Evolutionary conservation across 345 rosid species (phyloP).

Genomic region (Atalantia buxifolia): DNA sequence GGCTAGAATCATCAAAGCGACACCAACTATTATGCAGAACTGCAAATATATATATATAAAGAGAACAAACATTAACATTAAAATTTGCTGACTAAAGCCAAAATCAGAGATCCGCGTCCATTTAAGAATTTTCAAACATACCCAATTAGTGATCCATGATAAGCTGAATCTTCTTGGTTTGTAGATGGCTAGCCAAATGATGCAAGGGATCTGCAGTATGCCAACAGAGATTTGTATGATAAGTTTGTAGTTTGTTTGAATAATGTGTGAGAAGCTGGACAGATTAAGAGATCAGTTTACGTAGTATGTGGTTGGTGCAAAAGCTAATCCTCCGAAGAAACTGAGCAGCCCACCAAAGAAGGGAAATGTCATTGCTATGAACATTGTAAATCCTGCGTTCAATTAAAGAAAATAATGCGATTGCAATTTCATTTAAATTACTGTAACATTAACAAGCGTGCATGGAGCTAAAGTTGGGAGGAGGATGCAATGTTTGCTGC

Average conservation of each 20-base stretch:
- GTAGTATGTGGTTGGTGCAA: slow-evolving; percentile 69
- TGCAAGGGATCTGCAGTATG: slow-evolving; percentile 69
- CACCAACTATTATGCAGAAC: slow-evolving; percentile 45
- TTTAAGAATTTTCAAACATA: slow-evolving; percentile 1
- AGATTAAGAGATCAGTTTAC: slow-evolving; percentile 24
- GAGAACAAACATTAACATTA: neutral
- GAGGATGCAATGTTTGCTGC: slow-evolving; percentile 14
- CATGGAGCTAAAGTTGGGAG: neutral
- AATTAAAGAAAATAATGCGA: neutral
- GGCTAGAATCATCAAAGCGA: slow-evolving; percentile 37
- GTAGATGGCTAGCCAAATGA: slow-evolving; percentile 62
- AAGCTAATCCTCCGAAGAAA: slow-evolving; percentile 83
- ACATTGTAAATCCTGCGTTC: slow-evolving; percentile 54
- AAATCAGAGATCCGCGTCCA: neutral
- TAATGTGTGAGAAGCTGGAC: neutral
- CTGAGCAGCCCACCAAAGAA: slow-evolving; percentile 75
- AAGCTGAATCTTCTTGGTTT: slow-evolving; percentile 66
- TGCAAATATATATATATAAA: neutral
- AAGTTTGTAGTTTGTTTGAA: neutral
- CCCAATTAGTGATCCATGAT: slow-evolving; percentile 69
- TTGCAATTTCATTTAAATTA: neutral
- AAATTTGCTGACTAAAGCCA: neutral
- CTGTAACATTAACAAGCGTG: neutral
- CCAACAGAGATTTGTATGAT: neutral
- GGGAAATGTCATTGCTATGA: slow-evolving; percentile 52